A percentile compares a stretch with the other conserved stretches of the same genome.
These are phyloP conservation scores for Nicotiana paniculata DNA, from an alignment of 257 asterid species.

Conservation along the genomic window DNA sequence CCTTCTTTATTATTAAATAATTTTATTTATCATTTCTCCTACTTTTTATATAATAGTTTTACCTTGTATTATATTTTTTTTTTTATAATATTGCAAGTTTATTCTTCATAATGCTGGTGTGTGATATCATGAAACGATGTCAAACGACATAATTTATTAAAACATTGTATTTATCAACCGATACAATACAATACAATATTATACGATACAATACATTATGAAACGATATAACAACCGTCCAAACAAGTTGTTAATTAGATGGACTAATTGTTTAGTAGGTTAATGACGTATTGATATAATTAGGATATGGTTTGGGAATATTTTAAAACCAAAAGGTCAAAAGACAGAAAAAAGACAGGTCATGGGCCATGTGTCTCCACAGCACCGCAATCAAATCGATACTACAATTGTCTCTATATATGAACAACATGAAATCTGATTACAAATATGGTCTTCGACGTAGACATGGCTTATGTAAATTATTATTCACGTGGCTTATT, in stretches of 20 bases:
- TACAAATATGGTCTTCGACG: not conserved
- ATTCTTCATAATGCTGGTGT: no score
- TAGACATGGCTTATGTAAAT: not conserved
- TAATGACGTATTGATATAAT: not conserved
- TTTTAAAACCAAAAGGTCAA: not conserved
- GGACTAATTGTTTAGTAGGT: not conserved
- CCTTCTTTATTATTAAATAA: no score
- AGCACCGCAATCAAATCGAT: not conserved
- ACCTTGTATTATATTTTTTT: no score
- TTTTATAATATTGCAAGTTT: no score
- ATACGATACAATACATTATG: no score
- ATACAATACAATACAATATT: no score
- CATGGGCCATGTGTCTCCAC: constrained; percentile 4
- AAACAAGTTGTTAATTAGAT: not conserved
- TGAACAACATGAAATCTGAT: not conserved
- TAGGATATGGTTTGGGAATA: not conserved
- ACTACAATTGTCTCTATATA: not conserved
- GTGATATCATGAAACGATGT: no score
- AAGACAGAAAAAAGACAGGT: not conserved
- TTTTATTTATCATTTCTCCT: no score
- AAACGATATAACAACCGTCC: no score
- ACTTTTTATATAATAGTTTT: no score
- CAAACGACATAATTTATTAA: no score
- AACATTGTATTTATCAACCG: no score
- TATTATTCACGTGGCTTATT: not conserved